Evolutionary conservation across 164 flowering plant genomes (phyloP).

Genomic region (Vitis labrusca): DNA sequence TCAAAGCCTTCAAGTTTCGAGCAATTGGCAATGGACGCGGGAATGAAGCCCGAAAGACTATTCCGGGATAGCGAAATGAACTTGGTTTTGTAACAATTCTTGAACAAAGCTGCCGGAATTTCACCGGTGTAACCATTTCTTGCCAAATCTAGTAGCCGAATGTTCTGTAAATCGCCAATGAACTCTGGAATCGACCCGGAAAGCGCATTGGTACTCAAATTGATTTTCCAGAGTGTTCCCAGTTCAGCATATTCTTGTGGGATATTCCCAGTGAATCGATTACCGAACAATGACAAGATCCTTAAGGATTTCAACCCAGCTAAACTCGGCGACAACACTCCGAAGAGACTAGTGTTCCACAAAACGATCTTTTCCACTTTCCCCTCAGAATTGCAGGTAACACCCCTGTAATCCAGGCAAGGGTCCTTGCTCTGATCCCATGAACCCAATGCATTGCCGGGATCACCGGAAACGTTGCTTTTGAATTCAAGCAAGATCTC

Average conservation of each 20-base stretch:
- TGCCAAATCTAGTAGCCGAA: conserved; percentile 87
- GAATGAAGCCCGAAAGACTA: conserved; percentile 65
- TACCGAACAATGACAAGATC: conserved; percentile 72
- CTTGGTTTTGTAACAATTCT: conserved; percentile 59
- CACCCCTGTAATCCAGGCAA: conserved; percentile 63
- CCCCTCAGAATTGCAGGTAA: conserved; percentile 62
- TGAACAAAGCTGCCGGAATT: conserved; percentile 67
- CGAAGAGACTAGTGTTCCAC: conserved; percentile 78
- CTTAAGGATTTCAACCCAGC: conserved; percentile 63
- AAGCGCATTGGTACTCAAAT: conserved; percentile 80
- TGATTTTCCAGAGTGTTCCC: conserved; percentile 75
- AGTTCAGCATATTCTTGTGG: conserved; percentile 62
- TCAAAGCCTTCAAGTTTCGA: conserved; percentile 68
- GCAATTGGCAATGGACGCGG: conserved; percentile 63
- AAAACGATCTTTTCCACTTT: conserved; percentile 68
- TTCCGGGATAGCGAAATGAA: conserved; percentile 77
- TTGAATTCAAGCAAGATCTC: conserved; percentile 86
- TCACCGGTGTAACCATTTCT: conserved; percentile 65
- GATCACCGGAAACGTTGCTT: conserved; percentile 64
- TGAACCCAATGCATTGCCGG: conserved; percentile 48
- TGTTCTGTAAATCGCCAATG: conserved; percentile 60
- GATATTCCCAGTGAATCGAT: conserved; percentile 67
- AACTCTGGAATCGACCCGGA: conserved; percentile 84
- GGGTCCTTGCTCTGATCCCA: conserved; percentile 61
- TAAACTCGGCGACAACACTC: conserved; percentile 67